Percentiles rank a stretch among this genome's conserved stretches.
Evolutionary conservation across 192 early-diverging fungal genomes (phyloP).

Genomic region (Coemansia sp.): DNA sequence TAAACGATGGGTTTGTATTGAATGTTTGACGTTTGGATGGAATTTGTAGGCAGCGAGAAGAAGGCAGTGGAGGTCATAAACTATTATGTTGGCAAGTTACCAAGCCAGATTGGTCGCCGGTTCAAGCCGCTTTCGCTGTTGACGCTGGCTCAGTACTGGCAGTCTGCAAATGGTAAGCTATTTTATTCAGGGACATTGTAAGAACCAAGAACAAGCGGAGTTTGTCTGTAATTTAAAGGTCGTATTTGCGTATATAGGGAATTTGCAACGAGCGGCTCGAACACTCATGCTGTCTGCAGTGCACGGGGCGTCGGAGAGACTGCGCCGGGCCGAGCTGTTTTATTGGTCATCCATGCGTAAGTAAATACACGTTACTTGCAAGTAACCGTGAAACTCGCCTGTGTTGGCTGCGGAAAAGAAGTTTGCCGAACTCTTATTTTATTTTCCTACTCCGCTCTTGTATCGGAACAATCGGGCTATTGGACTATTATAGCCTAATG

Average conservation of each 20-base stretch:
- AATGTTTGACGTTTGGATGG: not conserved
- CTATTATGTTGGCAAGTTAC: constrained; percentile 49
- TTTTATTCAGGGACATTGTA: no score
- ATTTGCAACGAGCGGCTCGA: constrained; percentile 50
- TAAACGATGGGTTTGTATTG: no score
- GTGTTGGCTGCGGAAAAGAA: not conserved
- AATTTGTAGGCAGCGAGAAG: constrained; percentile 38
- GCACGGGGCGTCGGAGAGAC: constrained; percentile 41
- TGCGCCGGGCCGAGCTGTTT: constrained; percentile 41
- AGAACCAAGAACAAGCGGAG: no score
- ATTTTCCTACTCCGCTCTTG: not conserved
- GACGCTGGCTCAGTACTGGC: constrained; percentile 47
- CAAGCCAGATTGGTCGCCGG: constrained; percentile 22
- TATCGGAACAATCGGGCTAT: not conserved
- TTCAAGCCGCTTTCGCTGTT: constrained; percentile 46
- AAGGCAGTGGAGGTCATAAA: constrained; percentile 53
- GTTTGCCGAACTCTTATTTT: not conserved
- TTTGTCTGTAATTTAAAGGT: not conserved
- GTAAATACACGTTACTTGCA: constrained; percentile 3
- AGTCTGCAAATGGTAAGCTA: constrained; percentile 35
- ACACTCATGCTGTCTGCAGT: constrained; percentile 49
- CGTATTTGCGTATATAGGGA: constrained; percentile 19
- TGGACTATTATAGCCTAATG: constrained; percentile 14
- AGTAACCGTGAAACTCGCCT: not conserved
- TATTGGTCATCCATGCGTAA: constrained; percentile 53